Conservation (phyloP, 2,329 filamentous ascomycete genomes). For the Xylaria multiplex region DNA sequence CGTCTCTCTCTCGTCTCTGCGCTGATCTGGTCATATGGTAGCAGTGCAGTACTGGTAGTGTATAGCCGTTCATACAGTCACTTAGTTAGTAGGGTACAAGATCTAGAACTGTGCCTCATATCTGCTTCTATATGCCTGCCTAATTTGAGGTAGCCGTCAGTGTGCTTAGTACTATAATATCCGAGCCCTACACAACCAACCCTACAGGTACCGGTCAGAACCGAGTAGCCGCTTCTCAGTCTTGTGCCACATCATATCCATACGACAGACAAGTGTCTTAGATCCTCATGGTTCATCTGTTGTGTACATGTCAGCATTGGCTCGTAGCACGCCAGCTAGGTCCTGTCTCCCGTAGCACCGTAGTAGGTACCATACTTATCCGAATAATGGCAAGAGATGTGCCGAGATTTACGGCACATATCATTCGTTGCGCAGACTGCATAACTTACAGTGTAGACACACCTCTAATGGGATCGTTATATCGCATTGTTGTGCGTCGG, state of each 20-base stretch:
- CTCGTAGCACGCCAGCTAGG: neutral
- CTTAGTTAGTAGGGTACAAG: neutral
- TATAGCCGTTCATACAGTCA: no score
- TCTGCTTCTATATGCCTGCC: conserved; percentile 1
- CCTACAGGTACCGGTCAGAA: no score
- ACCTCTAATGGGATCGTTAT: neutral
- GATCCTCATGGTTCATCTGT: neutral
- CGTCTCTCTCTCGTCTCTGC: conserved; percentile 8
- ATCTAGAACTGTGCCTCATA: neutral
- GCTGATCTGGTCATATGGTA: conserved; percentile 13
- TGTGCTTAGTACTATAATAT: no score
- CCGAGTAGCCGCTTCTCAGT: neutral
- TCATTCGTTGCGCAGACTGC: neutral
- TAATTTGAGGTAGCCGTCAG: conserved; percentile 1
- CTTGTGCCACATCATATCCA: neutral
- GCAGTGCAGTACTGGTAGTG: no score
- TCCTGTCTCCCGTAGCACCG: neutral
- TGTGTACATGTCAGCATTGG: conserved; percentile 3
- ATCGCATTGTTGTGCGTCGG: neutral
- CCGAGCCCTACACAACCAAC: no score
- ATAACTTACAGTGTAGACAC: neutral
- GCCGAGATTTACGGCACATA: conserved; percentile 10
- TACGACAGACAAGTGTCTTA: neutral
- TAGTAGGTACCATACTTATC: conserved; percentile 3
- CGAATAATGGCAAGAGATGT: conserved; percentile 8